Percentiles rank a stretch among this genome's conserved stretches.
Conservation (phyloP, 345 rosid species). For the Fremontodendron californicum region DNA sequence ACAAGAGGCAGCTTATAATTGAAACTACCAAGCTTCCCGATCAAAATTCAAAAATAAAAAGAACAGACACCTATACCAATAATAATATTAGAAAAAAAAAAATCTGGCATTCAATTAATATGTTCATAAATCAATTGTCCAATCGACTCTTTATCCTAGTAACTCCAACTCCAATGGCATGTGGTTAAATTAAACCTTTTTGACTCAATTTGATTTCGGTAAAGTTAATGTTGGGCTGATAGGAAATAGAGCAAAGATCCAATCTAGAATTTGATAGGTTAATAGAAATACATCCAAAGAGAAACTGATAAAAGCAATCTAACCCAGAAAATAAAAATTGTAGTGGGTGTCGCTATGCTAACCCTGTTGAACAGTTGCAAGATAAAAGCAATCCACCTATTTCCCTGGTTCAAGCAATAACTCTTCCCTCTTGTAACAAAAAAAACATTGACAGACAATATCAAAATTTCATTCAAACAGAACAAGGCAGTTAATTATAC, state of each 20-base stretch:
- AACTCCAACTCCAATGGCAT: too few species aligned
- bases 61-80: too few species aligned
- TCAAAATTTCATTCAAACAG: not conserved
- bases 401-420: not conserved
- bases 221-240: too few species aligned
- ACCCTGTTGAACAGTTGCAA: too few species aligned
- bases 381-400: too few species aligned
- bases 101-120: slow-evolving; percentile 25
- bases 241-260: not conserved
- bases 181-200: too few species aligned
- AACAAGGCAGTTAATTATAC: not conserved
- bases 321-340: not conserved
- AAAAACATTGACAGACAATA: not conserved
- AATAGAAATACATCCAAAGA: not conserved
- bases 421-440: too few species aligned
- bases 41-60: slow-evolving; percentile 5
- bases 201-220: too few species aligned
- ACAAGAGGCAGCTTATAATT: not conserved
- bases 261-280: not conserved
- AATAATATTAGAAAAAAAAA: too few species aligned
- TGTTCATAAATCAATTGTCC: slow-evolving; percentile 22
- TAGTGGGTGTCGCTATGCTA: not conserved
- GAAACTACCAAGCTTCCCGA: not conserved
- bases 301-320: not conserved
- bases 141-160: slow-evolving; percentile 15